phyloP scores from a whole-genome alignment of 2,329 filamentous ascomycete species.

The Fonsecaea pugnacius region DNA sequence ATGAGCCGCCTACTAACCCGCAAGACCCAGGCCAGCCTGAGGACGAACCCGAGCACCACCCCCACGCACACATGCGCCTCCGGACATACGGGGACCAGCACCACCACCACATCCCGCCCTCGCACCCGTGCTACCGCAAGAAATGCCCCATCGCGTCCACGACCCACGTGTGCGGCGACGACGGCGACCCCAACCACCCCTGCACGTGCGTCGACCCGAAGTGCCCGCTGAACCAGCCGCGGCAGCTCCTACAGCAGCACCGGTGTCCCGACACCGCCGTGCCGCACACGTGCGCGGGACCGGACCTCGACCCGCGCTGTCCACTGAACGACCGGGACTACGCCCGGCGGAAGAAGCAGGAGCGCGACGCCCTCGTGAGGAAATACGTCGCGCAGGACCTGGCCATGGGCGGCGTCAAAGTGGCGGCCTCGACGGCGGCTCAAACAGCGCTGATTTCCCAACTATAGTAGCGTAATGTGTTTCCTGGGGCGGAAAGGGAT shows the following conservation, averaged over 20 bases:
- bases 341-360: not conserved
- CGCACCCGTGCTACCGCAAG: not conserved
- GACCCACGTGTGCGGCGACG: not conserved
- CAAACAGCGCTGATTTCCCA: not conserved
- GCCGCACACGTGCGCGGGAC: not conserved
- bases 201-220: not conserved
- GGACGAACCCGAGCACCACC: not conserved
- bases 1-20: not conserved
- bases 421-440: not conserved
- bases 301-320: not conserved
- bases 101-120: not conserved
- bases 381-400: not conserved
- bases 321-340: not conserved
- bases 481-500: not conserved
- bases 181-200: not conserved
- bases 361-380: not conserved
- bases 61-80: constrained; percentile 1
- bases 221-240: not conserved
- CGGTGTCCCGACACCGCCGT: not conserved
- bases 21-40: not conserved
- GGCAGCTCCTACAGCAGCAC: not conserved
- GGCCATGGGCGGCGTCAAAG: not conserved
- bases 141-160: not conserved
- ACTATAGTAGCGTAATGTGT: not conserved
- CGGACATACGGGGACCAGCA: not conserved